These are phyloP conservation scores for Claviceps fusiformis DNA, from an alignment of 2,329 filamentous ascomycete genomes.

Conservation along the genomic window DNA sequence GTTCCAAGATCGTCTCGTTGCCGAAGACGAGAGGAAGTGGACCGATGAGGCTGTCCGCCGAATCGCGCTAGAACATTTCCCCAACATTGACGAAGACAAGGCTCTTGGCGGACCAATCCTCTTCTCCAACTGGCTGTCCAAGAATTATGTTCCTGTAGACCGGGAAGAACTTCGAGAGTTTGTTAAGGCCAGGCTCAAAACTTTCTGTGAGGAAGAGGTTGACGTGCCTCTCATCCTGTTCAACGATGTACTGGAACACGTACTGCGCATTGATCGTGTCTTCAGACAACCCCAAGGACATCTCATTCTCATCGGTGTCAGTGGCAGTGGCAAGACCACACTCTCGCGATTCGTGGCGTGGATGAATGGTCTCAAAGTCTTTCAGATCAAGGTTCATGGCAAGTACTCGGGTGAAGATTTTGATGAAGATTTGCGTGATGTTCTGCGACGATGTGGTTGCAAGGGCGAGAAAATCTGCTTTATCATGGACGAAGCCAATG, in stretches of 20 bases:
- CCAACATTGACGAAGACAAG: constrained; percentile 81
- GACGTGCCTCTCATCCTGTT: constrained; percentile 98
- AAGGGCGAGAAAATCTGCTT: constrained; percentile 99
- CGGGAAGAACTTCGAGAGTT: constrained; percentile 92
- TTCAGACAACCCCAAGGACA: constrained; percentile 98
- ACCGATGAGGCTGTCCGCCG: constrained; percentile 77
- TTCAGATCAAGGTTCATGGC: constrained; percentile 99
- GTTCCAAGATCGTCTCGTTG: constrained; percentile 94
- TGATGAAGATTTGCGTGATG: constrained; percentile 89
- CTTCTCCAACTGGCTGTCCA: constrained; percentile 98
- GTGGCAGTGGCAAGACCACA: constrained; percentile 96
- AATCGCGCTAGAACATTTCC: constrained; percentile 85
- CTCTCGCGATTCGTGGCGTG: constrained; percentile 95
- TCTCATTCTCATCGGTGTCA: constrained; percentile 95
- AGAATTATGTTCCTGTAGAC: constrained; percentile 95
- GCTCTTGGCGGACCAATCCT: constrained; percentile 87
- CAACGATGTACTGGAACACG: constrained; percentile 97
- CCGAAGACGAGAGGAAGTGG: constrained; percentile 88
- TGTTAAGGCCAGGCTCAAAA: constrained; percentile 90
- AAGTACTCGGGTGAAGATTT: constrained; percentile 98
- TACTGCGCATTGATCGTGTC: constrained; percentile 93
- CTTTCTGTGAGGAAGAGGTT: constrained; percentile 98
- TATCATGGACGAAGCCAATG: constrained; percentile 99
- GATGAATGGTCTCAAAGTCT: constrained; percentile 99
- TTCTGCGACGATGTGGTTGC: constrained; percentile 85